Base-by-base conservation (phyloP, 2,329 filamentous ascomycete genomes). In the Fusarium coicis region DNA sequence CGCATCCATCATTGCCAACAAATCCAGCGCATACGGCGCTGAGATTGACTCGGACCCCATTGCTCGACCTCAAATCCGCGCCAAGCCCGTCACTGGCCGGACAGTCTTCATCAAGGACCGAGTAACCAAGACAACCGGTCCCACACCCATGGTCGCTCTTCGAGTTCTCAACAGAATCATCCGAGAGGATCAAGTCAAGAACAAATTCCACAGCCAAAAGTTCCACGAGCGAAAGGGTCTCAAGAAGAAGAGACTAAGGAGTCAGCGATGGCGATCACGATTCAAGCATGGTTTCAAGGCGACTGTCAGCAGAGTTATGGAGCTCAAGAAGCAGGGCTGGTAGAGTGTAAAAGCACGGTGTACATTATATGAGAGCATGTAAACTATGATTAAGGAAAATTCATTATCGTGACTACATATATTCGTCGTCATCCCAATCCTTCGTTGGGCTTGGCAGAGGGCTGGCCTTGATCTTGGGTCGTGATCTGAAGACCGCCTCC, bases 401-500 rank as follows among this genome's bases (percentile, higher is more conserved):
- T 70, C 61, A 59, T 75, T 55, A 62, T 74, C 72, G 53, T 63
- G 63, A 49, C 65, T 68, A 78, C 74, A 76, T 76, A 56, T 73
- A 76, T 30, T 74, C 72, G 50, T 79, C 76, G 26, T 73, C 71
- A 19, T 74, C 72, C 78, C 78, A 82, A 32, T 82, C 80, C 65
- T 80, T 83, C 10, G 79, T 82, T 5, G 88, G 88, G 62, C 85
- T 88, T 14, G 85, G 83, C 5, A 90, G 80, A 4, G 95, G 94
- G 80, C 94, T 97, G 16, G 89, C 89, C 72, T 92, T 91, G 74
- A 98, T 90, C 81, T 91, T 93, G 1, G 95, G 95, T 73, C 95
- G 84, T 72, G 93, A 95, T 82, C 92, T 93, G 80, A 98, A 98
- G 2, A 97, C 92, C 32, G 92, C 92, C 66, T 93, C 92, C 80